Evolutionary conservation across 2,329 filamentous ascomycete species (phyloP), one percentile per base, ranked within the genome.

Genomic region (Hirsutella minnesotensis): DNA sequence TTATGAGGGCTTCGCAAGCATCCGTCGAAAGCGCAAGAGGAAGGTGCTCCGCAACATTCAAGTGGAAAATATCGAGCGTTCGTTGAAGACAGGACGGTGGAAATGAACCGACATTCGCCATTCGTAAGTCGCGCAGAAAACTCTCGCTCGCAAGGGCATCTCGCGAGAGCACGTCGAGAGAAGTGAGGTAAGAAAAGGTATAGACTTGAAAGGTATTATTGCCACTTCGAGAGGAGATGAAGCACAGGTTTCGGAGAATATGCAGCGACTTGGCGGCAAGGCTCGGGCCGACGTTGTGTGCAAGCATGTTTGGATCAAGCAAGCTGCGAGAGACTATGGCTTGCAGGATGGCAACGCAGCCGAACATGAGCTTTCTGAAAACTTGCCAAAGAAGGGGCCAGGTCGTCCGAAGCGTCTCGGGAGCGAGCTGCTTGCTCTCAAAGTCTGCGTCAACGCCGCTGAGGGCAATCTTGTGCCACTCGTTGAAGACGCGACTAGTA

Each of bases 21-120:
- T 72, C 64, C 0, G 83, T 72, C 0, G 84, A 68, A 2, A 95
- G 63, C 3, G 77, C 66, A 9, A 88, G 68, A 0, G 86, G 81
- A 46, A 95, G 79, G 58, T 94, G 86, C 58, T 95, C 89, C 2
- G 85, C 81, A 0, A 82, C 77, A 56, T 94, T 92, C 48, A 95
- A 74, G 62, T 94, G 94, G 66, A 86, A 95, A 15, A 94, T 73
- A 56, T 92, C 84, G n/a, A 90, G 67, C 16, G 75, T 81, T 44
- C 83, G 73, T 51, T 86, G 77, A 2, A 87, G 66, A 41, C 56
- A 56, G 21, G 50, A 56, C 8, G 49, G 47, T 3, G 52, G 55
- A 9, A 51, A 34, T 5, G 49, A 7, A n/a, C 45, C 5, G 16
- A 77, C 44, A 46, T 63, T 52, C 21, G 56, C 49, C 1, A 67